Base-by-base conservation (phyloP, 208 protist species). In the Acanthamoeba culbertsoni region DNA sequence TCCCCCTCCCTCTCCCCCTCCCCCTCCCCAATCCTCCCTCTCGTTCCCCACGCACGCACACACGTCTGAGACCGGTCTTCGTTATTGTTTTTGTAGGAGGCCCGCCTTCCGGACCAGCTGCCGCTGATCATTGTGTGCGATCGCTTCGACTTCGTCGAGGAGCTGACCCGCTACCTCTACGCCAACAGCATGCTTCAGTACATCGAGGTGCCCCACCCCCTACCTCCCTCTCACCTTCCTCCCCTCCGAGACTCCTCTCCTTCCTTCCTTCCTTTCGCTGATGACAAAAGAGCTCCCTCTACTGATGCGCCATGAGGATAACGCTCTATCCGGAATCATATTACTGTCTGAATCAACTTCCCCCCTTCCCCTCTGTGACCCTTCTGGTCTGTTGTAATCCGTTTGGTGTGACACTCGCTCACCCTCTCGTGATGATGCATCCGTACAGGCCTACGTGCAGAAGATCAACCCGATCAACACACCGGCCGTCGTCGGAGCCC, bases 101-200 rank as follows among this genome's bases (percentile, higher is more conserved):
- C 98, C 91, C 98, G 98, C 93, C 96, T 99, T 31, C 96, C 97
- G n/a, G 99, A 99, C 94, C 97, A 99, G 95, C 98, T 99, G 94
- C 99, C 99, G 42, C 98, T 99, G 82, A 99, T 99, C 95, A 99
- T 99, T 95, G 99, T 99, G 43, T 99, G 99, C 96, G 99, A 99
- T 96, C 97, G 98, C 93, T 99, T 99, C 96, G 97, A 98, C 95
- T 99, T 99, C 93, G 98, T 99, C 62, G 97, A 99, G 89, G 99
- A 99, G 95, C 97, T 99, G 91, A 99, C 99, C 23, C 97, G 98
- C 59, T 99, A 99, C 95, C 97, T 99, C 28, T 98, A 99, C 91
- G 96, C 98, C 63, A 99, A 98, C 88, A 97, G 98, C 94, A 98
- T 99, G 93, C 96, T 98, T 89, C 97, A 98, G 91, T 99, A 98